Evolutionary conservation across 495 filamentous ascomycete species (phyloP).

Genomic region (Recurvomyces mirabilis): DNA sequence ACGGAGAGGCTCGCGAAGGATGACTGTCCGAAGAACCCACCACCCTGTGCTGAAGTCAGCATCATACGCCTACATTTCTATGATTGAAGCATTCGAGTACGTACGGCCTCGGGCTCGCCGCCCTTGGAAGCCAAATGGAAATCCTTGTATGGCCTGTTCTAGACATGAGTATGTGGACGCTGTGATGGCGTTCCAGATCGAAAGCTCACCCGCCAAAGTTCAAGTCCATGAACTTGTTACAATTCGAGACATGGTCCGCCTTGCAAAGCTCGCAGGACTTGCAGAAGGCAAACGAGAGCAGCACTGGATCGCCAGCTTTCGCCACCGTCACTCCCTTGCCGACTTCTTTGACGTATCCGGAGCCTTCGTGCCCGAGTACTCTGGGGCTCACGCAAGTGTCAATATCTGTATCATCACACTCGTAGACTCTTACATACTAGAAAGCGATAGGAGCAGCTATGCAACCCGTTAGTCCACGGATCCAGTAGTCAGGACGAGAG

Average conservation of each 20-base stretch:
- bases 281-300: conserved; percentile 32
- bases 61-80: too few relatives aligned
- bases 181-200: background rate
- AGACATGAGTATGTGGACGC: background rate
- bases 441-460: conserved; percentile 11
- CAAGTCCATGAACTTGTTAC: conserved; percentile 18
- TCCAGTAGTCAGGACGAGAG: too few relatives aligned
- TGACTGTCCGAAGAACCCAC: conserved; percentile 26
- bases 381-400: too few relatives aligned
- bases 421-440: too few relatives aligned
- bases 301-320: conserved; percentile 21
- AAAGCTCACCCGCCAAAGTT: conserved; percentile 19
- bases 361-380: conserved; percentile 24
- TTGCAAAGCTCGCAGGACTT: conserved; percentile 27
- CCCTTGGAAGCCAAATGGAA: conserved; percentile 13
- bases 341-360: conserved; percentile 23
- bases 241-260: conserved; percentile 22
- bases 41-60: too few relatives aligned
- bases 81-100: too few relatives aligned
- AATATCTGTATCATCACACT: too few relatives aligned
- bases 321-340: conserved; percentile 22
- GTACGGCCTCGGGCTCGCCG: conserved; percentile 15
- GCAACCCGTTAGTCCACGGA: too few relatives aligned
- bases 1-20: conserved; percentile 24
- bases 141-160: background rate